Conservation (phyloP, 805 yeast genomes). For the Barnettozyma wickerhamii region DNA sequence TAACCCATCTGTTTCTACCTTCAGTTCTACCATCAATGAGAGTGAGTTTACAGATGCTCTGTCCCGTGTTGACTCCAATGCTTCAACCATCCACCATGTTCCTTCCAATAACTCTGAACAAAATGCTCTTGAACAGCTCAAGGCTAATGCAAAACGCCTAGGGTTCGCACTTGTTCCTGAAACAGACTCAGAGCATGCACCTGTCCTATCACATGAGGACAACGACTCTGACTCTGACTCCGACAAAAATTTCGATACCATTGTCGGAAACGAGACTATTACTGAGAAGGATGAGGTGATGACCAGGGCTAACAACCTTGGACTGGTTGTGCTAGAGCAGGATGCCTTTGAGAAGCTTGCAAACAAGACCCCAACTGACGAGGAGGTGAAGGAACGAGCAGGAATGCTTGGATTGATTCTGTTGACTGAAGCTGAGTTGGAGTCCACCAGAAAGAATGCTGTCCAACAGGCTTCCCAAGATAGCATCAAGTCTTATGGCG, state of each 20-base stretch:
- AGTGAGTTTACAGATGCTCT: slow-evolving; percentile 29
- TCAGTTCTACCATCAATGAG: slow-evolving; percentile 23
- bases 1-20: slow-evolving; percentile 22
- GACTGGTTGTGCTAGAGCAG: slow-evolving; percentile 26
- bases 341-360: slow-evolving; percentile 17
- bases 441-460: slow-evolving; percentile 9
- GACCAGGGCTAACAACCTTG: slow-evolving; percentile 16
- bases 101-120: slow-evolving; percentile 1
- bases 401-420: slow-evolving; percentile 19
- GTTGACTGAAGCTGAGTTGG: slow-evolving; percentile 19
- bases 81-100: slow-evolving; percentile 21
- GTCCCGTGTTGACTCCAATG: slow-evolving; percentile 22
- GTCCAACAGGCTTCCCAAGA: slow-evolving; percentile 1
- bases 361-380: neutral
- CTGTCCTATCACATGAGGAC: slow-evolving; percentile 7
- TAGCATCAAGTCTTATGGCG: slow-evolving; percentile 4
- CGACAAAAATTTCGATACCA: slow-evolving; percentile 15
- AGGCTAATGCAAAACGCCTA: slow-evolving; percentile 14
- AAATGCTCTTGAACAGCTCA: slow-evolving; percentile 16
- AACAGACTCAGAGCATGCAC: slow-evolving; percentile 1
- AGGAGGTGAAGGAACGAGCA: slow-evolving; percentile 10
- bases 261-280: slow-evolving; percentile 7
- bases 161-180: slow-evolving; percentile 17
- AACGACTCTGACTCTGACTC: slow-evolving; percentile 9
- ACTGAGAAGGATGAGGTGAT: slow-evolving; percentile 8